A percentile compares a stretch with the other conserved stretches of the same genome.
phyloP scores from a whole-genome alignment of 805 yeast species.

The Isabelozyma heimii region DNA sequence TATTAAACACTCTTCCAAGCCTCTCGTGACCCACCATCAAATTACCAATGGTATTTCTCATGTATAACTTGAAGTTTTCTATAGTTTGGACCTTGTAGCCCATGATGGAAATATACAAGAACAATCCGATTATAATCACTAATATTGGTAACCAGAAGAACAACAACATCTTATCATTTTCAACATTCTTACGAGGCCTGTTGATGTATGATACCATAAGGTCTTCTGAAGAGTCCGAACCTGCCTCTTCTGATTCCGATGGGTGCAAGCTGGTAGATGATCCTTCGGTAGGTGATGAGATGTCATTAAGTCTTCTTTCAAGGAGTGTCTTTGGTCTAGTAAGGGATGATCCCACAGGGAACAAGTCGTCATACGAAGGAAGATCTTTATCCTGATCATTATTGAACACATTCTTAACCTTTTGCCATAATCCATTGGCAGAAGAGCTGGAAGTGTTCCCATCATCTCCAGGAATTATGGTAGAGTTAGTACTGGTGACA shows the following conservation, averaged over 20 bases:
- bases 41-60: constrained; percentile 39
- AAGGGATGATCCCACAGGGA: constrained; percentile 50
- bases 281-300: background rate
- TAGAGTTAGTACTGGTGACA: constrained; percentile 1
- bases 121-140: constrained; percentile 52
- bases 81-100: constrained; percentile 37
- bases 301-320: constrained; percentile 29
- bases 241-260: constrained; percentile 24
- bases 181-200: constrained; percentile 46
- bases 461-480: constrained; percentile 5
- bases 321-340: constrained; percentile 32
- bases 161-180: constrained; percentile 78
- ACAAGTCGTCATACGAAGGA: constrained; percentile 75
- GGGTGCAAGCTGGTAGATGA: background rate
- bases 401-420: constrained; percentile 41
- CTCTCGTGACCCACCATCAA: constrained; percentile 44
- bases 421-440: constrained; percentile 38
- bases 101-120: constrained; percentile 40
- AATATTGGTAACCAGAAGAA: constrained; percentile 89
- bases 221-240: constrained; percentile 44
- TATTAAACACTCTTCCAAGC: constrained; percentile 34
- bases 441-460: background rate
- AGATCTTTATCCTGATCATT: constrained; percentile 36
- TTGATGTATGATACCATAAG: constrained; percentile 41
- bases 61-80: constrained; percentile 29